phyloP scores from a whole-genome alignment of 2,329 filamentous ascomycete genomes.

The Penicillium oxalicum region DNA sequence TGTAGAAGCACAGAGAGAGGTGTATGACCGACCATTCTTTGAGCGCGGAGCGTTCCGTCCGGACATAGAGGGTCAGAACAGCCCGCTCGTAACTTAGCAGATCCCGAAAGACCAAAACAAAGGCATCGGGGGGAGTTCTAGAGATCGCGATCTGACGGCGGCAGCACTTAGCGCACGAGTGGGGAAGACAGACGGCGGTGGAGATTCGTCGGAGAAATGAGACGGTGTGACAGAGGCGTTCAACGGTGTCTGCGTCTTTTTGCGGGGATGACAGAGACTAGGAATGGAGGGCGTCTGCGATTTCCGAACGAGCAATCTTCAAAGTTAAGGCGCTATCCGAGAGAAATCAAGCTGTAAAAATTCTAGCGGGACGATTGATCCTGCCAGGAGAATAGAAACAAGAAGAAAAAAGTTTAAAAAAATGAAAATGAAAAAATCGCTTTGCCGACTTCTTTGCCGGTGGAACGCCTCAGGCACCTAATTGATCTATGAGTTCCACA shows the following conservation, averaged over 20 bases:
- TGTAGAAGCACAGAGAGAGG: constrained; percentile 1
- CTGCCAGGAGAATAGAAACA: too few relatives aligned
- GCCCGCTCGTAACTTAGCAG: constrained; percentile 7
- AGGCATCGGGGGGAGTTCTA: constrained; percentile 9
- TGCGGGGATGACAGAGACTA: background rate
- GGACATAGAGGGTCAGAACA: constrained; percentile 23
- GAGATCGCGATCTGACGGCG: background rate
- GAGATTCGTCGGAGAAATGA: background rate
- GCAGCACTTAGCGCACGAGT: background rate
- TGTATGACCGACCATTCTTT: constrained; percentile 29
- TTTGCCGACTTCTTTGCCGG: too few relatives aligned
- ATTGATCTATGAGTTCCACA: too few relatives aligned
- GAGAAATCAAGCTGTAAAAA: too few relatives aligned
- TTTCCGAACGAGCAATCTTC: too few relatives aligned
- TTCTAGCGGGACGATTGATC: too few relatives aligned
- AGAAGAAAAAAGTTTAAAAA: too few relatives aligned
- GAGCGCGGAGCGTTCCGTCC: constrained; percentile 36
- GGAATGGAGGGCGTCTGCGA: background rate
- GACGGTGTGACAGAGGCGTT: background rate
- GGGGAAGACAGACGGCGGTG: background rate
- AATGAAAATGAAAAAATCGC: too few relatives aligned
- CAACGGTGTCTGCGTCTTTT: too few relatives aligned
- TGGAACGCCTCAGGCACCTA: too few relatives aligned
- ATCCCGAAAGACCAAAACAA: constrained; percentile 2
- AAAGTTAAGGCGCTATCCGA: too few relatives aligned